Percentiles rank a stretch among this genome's conserved stretches.
Evolutionary conservation across 176 grass and related monocot genomes (phyloP).

Genomic region (Triticum dicoccoides): DNA sequence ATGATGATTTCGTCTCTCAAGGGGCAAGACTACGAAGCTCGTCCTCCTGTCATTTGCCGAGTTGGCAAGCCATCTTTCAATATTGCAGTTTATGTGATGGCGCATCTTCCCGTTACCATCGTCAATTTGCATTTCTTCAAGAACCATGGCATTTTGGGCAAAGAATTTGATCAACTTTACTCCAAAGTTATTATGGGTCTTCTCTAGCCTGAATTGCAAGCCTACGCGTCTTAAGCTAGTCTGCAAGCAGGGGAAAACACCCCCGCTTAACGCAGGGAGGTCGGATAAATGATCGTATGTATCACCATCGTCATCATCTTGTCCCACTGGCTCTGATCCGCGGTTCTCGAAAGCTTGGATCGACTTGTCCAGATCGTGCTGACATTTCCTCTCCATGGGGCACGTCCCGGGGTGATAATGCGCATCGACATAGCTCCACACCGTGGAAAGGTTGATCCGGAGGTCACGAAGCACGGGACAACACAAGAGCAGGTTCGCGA

Average conservation of each 20-base stretch:
- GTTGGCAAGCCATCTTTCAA: background rate
- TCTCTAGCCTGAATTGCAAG: background rate
- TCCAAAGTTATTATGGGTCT: background rate
- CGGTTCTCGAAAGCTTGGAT: background rate
- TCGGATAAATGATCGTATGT: background rate
- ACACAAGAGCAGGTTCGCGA: background rate
- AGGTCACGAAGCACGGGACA: background rate
- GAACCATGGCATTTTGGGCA: background rate
- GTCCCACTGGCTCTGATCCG: background rate
- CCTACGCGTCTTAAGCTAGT: background rate
- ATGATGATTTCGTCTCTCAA: background rate
- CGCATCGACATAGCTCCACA: accelerated
- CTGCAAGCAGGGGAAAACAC: background rate
- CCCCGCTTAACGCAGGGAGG: background rate
- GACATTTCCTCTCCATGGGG: background rate
- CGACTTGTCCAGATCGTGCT: background rate
- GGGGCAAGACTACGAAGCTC: background rate
- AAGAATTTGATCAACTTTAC: background rate
- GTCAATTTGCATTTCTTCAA: slow-evolving; percentile 8
- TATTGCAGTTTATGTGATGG: background rate
- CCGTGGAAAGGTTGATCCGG: background rate
- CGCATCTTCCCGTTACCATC: background rate
- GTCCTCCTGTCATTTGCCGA: background rate
- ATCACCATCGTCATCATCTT: background rate
- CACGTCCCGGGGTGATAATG: too few species aligned